Conservation (phyloP, 179 eudicot genomes). For the Vitellaria paradoxa region DNA sequence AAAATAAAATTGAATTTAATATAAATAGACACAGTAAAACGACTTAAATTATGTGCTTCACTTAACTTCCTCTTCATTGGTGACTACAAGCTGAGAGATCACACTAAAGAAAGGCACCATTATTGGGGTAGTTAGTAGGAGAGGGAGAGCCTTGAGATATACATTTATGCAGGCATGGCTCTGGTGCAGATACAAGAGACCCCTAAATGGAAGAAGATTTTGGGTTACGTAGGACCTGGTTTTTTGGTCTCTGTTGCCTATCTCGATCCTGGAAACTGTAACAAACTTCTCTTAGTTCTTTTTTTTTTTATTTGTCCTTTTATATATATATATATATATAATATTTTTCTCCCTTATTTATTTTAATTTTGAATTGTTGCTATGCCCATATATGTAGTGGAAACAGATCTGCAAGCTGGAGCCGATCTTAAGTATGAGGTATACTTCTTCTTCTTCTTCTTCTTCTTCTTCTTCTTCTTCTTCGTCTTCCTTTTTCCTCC, state of each 20-base stretch:
- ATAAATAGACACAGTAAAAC: too few species aligned
- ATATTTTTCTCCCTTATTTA: background rate
- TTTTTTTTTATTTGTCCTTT: background rate
- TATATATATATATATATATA: too few species aligned
- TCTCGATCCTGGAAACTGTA: conserved; percentile 34
- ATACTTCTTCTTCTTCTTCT: background rate
- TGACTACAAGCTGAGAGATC: too few species aligned
- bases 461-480: background rate
- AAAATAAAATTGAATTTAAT: too few species aligned
- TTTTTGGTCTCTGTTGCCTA: conserved; percentile 31
- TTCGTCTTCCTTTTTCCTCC: background rate
- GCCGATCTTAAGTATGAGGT: conserved; percentile 28
- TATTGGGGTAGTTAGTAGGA: too few species aligned
- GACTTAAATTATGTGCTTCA: too few species aligned
- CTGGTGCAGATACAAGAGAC: conserved; percentile 14
- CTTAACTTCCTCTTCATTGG: too few species aligned
- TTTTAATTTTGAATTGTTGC: background rate
- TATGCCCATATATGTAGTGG: conserved; percentile 16
- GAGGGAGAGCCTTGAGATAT: too few species aligned
- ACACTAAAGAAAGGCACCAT: too few species aligned
- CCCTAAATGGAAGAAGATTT: conserved; percentile 21
- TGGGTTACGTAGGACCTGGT: conserved; percentile 31
- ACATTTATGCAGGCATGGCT: background rate
- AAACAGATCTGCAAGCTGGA: conserved; percentile 34
- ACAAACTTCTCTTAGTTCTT: background rate